Evolutionary conservation across 2,329 filamentous ascomycete genomes (phyloP), one percentile per base, ranked within the genome.

Genomic region (Penicillium sp.): DNA sequence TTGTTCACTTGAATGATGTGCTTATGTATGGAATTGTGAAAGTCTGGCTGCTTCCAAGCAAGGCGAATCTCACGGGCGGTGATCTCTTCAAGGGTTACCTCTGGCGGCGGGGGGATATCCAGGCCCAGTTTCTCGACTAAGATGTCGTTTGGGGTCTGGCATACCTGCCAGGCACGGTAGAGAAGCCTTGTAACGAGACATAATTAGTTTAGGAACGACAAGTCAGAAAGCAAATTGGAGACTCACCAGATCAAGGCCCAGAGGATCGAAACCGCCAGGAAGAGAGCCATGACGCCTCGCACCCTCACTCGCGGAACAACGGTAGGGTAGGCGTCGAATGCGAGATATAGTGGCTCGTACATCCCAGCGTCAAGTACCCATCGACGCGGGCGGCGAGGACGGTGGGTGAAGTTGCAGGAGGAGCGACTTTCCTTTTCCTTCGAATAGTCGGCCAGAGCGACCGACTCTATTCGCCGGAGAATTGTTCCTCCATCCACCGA

Each of bases 1-100:
- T 93, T 93, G 72, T 99, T 97, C 59, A 99, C 87, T 69, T 96
- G 90, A 46, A 99, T 90, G 39, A 93, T 82, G 68, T 96, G 94
- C 74, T 92, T 95, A 46, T 91, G 83, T 47, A 95, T 89, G 2
- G 89, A 83, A 55, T 81, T 79, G 36, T 83, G 78, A 58, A 80
- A 78, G 56, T 84, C 83, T 0, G 90, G 87, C 53, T 87, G 84
- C 55, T 91, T 90, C 94, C 94, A 99, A 71, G 92, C 91, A 36
- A 99, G 80, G 24, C 92, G 89, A 26, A 95, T 89, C 50, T 91
- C 90, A 69, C 95, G 90, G 23, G 90, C 82, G 61, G 88, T 89
- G 63, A 99, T 94, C 57, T 89, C 91, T 49, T 93, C 91, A 27
- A 99, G 84, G 46, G 91, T 96, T 33, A 97, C 89, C 68, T 92